A percentile compares a stretch with the other conserved stretches of the same genome.
Evolutionary conservation across 192 early-diverging fungal species (phyloP).

Genomic region (Umbelopsis sp.): DNA sequence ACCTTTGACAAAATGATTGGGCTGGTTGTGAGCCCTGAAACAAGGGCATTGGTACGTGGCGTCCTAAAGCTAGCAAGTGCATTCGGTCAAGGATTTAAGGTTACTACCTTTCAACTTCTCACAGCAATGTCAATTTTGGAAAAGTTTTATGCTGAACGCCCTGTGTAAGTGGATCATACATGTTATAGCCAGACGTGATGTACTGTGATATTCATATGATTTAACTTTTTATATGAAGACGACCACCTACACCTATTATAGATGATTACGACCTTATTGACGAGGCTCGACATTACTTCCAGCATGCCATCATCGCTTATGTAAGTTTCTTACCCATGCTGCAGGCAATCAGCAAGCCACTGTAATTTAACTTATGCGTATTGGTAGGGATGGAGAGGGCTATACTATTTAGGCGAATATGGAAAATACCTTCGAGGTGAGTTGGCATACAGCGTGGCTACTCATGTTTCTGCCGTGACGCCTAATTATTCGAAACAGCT

Average conservation of each 20-base stretch:
- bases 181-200: conserved; percentile 13
- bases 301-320: conserved; percentile 64
- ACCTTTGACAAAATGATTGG: conserved; percentile 45
- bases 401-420: conserved; percentile 42
- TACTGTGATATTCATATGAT: too few species aligned
- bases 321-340: conserved; percentile 15
- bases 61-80: conserved; percentile 50
- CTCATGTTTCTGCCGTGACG: neutral
- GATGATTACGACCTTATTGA: conserved; percentile 46
- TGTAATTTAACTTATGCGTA: neutral
- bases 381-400: conserved; percentile 40
- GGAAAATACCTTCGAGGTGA: conserved; percentile 42
- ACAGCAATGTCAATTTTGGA: conserved; percentile 58
- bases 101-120: conserved; percentile 53
- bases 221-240: conserved; percentile 23
- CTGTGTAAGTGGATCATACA: conserved; percentile 35
- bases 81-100: conserved; percentile 65
- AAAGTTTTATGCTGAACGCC: conserved; percentile 50
- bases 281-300: conserved; percentile 53
- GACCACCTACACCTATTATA: conserved; percentile 35
- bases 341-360: too few species aligned
- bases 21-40: conserved; percentile 52
- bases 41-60: conserved; percentile 49
- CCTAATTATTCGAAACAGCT: conserved; percentile 39
- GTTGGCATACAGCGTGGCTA: neutral